Base-by-base conservation (phyloP, 768 basidiomycete species). In the Clavaria fumosa region DNA sequence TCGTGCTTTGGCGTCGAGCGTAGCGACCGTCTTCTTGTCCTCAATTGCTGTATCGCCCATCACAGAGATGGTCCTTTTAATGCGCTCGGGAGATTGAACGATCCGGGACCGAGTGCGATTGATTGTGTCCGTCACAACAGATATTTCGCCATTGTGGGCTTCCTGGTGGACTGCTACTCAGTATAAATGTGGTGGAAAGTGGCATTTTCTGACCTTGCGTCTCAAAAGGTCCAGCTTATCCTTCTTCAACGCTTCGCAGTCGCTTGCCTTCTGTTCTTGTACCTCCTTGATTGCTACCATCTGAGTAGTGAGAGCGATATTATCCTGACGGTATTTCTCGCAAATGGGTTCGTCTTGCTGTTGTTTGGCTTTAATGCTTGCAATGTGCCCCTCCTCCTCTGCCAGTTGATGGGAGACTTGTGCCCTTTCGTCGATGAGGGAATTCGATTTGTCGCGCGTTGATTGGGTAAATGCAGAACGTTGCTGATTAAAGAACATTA, bases 1-100 rank as follows among this genome's bases (percentile, higher is more conserved):
- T 31, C 85, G 63, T 3, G 74, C 66, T 58, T 86, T 89, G 9
- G 66, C 63, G 48, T 89, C 81, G 45, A 78, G 72, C 44, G 67
- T 54, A 1, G 67, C 61, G 14, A 83, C 64, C 1, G 64, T 64
- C 43, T 64, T 71, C 50, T 83, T 83, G 46, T 91, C 85, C 38
- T 80, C 78, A 12, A 68, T 53, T 1, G 74, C 72, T 0, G 69
- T 74, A 4, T 60, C 51, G 2, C 70, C 67, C 80, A 93, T 86
- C n/a, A 71, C 63, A 7, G 67, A 57, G 47, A 93, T 93, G 30
- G 74, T 81, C 35, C 77, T 72, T 51, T 78, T 82, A 46, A 93
- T 80, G 31, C 89, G 70, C 33, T 93, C 90, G 0, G 90, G 90
- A 0, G 85, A 89, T 53, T 89, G 84, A 3, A 95, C 88, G 44